phyloP scores from a whole-genome alignment of 2,329 filamentous ascomycete species.

The Botrytis aclada region DNA sequence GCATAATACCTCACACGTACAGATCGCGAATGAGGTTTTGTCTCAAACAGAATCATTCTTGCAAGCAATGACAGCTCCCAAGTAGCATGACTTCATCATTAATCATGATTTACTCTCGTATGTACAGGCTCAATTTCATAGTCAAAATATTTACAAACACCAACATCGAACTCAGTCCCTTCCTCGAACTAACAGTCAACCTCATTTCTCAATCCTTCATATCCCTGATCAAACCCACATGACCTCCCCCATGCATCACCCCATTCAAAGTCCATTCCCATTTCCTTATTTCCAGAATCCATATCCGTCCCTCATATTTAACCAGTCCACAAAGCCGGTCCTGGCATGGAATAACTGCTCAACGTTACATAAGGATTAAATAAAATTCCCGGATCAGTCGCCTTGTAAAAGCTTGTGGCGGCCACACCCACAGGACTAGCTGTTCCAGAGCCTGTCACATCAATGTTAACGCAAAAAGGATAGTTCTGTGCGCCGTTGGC shows the following conservation, averaged over 20 bases:
- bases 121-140: not conserved
- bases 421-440: slow-evolving; percentile 38
- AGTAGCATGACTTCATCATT: not conserved
- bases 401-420: slow-evolving; percentile 42
- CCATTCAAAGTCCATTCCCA: too few species aligned
- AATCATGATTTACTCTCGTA: not conserved
- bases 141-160: not conserved
- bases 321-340: slow-evolving; percentile 11
- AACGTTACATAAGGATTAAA: slow-evolving; percentile 40
- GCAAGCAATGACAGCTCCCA: too few species aligned
- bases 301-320: not conserved
- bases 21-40: too few species aligned
- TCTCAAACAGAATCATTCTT: too few species aligned
- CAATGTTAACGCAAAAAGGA: slow-evolving; percentile 49
- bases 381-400: slow-evolving; percentile 43
- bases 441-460: slow-evolving; percentile 45
- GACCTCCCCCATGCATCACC: rapidly evolving
- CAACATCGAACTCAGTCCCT: not conserved
- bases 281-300: too few species aligned
- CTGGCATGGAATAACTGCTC: slow-evolving; percentile 28
- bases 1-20: too few species aligned
- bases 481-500: slow-evolving; percentile 48
- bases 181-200: not conserved
- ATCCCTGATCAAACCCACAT: not conserved
- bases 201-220: not conserved